A percentile compares a stretch with the other conserved stretches of the same genome.
These are phyloP conservation scores for Coffea humblotiana DNA, from an alignment of 305 asterid genomes.

Conservation along the genomic window DNA sequence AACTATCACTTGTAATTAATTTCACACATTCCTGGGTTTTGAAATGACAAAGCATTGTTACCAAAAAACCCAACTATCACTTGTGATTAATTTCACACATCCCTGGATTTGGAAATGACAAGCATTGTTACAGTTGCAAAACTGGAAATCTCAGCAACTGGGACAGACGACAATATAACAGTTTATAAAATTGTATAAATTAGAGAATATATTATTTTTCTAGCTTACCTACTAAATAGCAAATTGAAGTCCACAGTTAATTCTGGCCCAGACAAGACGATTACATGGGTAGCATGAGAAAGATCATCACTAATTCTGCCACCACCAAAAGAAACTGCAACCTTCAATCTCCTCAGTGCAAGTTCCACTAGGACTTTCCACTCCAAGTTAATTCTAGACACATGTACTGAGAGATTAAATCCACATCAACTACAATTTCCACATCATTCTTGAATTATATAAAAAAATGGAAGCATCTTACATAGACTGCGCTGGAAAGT, in stretches of 20 bases:
- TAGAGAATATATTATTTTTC: neutral
- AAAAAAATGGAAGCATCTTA: constrained; percentile 34
- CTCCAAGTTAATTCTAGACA: constrained; percentile 43
- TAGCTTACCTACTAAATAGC: constrained; percentile 55
- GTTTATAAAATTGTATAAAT: constrained; percentile 1
- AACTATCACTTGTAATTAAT: too few relatives aligned
- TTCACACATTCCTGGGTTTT: too few relatives aligned
- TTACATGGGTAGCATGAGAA: constrained; percentile 71
- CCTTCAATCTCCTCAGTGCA: constrained; percentile 72
- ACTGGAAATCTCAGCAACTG: neutral
- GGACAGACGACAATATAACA: neutral
- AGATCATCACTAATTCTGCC: constrained; percentile 57
- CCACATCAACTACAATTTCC: constrained; percentile 13
- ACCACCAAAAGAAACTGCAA: constrained; percentile 69
- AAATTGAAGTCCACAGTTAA: constrained; percentile 43
- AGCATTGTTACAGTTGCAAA: neutral
- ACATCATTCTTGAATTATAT: constrained; percentile 8
- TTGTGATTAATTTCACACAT: neutral
- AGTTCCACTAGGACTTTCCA: constrained; percentile 58
- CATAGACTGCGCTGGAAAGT: constrained; percentile 46
- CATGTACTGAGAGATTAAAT: constrained; percentile 17
- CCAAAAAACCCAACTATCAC: neutral
- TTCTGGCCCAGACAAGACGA: constrained; percentile 50
- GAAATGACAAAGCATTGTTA: too few relatives aligned
- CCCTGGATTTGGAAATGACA: neutral